phyloP scores from a whole-genome alignment of 2,329 filamentous ascomycete genomes.

The Endoconidiophora polonica region DNA sequence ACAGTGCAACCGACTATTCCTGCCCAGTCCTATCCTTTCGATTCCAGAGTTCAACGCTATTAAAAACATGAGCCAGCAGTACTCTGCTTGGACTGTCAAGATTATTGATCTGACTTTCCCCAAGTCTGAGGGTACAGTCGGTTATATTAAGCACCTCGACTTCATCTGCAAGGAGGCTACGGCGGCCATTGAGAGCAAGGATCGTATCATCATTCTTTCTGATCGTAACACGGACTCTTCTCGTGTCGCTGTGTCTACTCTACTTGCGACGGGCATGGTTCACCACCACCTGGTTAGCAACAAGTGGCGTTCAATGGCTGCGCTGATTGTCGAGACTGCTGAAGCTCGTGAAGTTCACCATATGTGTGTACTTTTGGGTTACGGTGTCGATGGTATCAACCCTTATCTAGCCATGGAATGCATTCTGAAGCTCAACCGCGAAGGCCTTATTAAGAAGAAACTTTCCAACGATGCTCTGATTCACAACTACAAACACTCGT shows the following conservation, averaged over 20 bases:
- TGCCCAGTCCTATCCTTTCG: constrained; percentile 78
- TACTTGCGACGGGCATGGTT: constrained; percentile 80
- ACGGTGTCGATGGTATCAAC: constrained; percentile 86
- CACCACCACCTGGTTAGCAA: constrained; percentile 92
- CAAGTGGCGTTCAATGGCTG: constrained; percentile 83
- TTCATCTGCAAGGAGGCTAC: constrained; percentile 74
- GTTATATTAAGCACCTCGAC: constrained; percentile 77
- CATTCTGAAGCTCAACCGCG: constrained; percentile 88
- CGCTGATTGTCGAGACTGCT: constrained; percentile 76
- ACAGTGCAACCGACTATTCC: constrained; percentile 70
- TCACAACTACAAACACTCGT: constrained; percentile 92
- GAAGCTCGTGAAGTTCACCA: constrained; percentile 96
- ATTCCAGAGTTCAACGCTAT: constrained; percentile 82
- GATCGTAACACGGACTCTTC: constrained; percentile 73
- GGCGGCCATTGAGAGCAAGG: constrained; percentile 63
- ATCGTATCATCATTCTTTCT: constrained; percentile 77
- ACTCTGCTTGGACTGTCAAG: constrained; percentile 74
- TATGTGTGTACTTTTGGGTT: constrained; percentile 95
- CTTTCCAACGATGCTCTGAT: constrained; percentile 68
- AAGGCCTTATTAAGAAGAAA: constrained; percentile 84
- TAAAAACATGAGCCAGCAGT: constrained; percentile 54
- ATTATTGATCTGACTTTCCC: constrained; percentile 87
- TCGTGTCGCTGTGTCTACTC: constrained; percentile 69
- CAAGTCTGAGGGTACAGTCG: constrained; percentile 64
- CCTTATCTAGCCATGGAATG: constrained; percentile 93